Evolutionary conservation across 78 protist genomes (phyloP), one percentile per base, ranked within the genome.

Genomic region (slime mould (Dictyostelium discoideum)): DNA sequence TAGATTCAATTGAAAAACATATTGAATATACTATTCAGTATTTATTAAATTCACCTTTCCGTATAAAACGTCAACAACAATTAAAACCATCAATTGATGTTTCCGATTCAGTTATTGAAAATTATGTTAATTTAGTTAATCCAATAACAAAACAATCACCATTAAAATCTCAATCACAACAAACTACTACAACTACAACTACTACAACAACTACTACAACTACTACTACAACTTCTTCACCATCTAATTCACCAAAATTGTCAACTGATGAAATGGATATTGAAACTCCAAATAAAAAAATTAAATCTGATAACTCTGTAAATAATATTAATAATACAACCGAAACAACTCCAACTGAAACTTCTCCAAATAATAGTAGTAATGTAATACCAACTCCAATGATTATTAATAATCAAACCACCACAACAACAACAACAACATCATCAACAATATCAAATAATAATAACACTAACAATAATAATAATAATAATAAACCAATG

Each of bases 1-100:
- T 90, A 5, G 95, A 90, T 48, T 29, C 88, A 10, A 82, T 82
- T 46, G 95, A 90, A 44, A 90, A 90, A 83, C 95, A 90, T 73
- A n/a, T 90, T 14, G 88, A 90, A 73, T 86, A 90, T 54, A 90
- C 95, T 3, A 90, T 90, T 29, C 95, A 90, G 22, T 90, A 90
- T 82, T 79, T 90, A 7, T 50, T 90, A 44, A 90, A 90, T 37
- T 90, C 95, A 39, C 95, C 95, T 48, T 82, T 83, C 95, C 95
- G 95, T 73, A 13, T 90, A 42, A 90, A 82, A 24, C 32, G 88
- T 32, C 95, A 90, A 54, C 87, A 84, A 84, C 88, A 78, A 80
- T 13, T 78, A 54, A 63, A 67, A 18, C 63, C 86, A 10, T 54
- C 22, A 32, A 79, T 79, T 5, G 82, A 88, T 76, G 83, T 87